Base-by-base conservation (phyloP, 1,284 basidiomycete genomes). In the Apiotrichum brassicae region DNA sequence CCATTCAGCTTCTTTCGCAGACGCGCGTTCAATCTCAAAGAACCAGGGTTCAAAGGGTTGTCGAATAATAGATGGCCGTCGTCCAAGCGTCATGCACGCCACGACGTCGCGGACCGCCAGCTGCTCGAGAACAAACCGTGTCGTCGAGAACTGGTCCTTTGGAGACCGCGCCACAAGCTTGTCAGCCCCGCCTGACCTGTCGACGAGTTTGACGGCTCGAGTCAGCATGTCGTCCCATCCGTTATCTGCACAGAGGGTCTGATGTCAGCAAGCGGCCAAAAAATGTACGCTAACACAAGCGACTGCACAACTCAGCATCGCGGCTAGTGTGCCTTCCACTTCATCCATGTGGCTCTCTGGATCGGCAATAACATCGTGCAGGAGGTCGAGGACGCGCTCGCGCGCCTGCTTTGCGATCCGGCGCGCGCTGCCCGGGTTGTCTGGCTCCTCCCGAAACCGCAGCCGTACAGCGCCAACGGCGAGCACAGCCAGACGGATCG, bases 101-200 rank as follows among this genome's bases (percentile, higher is more conserved):
- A 72, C 65, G 0, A 71, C 64, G 32, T 72, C 68, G 2, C 68
- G 55, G 23, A 64, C 67, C 4, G 67, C 68, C 4, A 72, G 56
- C 49, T 72, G 70, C 51, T 72, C 70, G 18, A 71, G 55, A 26
- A 67, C 60, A 50, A 72, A 72, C 12, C 70, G 61, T 16, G 51
- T 62, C 0, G 61, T 61, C 43, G 62, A 48, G 43, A 53, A 53
- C 36, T 60, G 55, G 39, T 64, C 54, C 39, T 61, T 58, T 9
- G 57, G 52, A 3, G 60, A 59, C 12, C 53, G 46, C 28, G 58
- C 48, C 13, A 70, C 57, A 26, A 71, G 59, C 25, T 63, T 57
- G 6, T 60, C 56, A 2, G 66, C 61, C 1, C 70, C 70, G 20
- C 70, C 70, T 2, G 65, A 56, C 8, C 61, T 59, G 24, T 68